Percentiles rank a stretch among this genome's conserved stretches.
phyloP scores from a whole-genome alignment of 371 early-diverging fungal genomes.

The Mortierella sp. region DNA sequence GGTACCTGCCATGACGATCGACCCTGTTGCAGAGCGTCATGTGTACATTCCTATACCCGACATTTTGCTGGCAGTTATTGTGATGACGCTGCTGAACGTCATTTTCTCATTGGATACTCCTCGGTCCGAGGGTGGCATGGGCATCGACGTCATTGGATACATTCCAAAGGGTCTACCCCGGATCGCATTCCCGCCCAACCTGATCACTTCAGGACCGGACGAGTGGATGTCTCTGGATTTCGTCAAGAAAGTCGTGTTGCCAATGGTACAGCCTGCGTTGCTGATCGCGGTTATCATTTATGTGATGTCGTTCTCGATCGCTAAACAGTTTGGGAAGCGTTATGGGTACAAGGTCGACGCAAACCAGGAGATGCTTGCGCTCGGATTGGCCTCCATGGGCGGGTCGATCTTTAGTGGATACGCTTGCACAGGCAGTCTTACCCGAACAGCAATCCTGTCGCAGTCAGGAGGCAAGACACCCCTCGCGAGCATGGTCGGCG shows the following conservation, averaged over 20 bases:
- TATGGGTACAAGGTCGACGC: slow-evolving; percentile 52
- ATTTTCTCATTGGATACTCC: slow-evolving; percentile 49
- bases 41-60: slow-evolving; percentile 59
- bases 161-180: slow-evolving; percentile 60
- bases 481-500: slow-evolving; percentile 54
- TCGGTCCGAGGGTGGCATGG: slow-evolving; percentile 28
- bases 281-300: slow-evolving; percentile 58
- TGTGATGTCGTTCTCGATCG: slow-evolving; percentile 62
- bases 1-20: too few species aligned
- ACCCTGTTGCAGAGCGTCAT: slow-evolving; percentile 13
- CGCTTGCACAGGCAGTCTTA: slow-evolving; percentile 51
- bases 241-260: slow-evolving; percentile 17
- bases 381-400: slow-evolving; percentile 57
- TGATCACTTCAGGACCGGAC: slow-evolving; percentile 30
- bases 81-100: slow-evolving; percentile 45
- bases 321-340: slow-evolving; percentile 57
- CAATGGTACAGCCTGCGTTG: slow-evolving; percentile 55
- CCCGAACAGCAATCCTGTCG: slow-evolving; percentile 44
- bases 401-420: slow-evolving; percentile 59
- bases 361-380: slow-evolving; percentile 61
- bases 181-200: slow-evolving; percentile 42
- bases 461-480: slow-evolving; percentile 50
- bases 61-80: slow-evolving; percentile 55
- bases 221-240: slow-evolving; percentile 45
- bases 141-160: slow-evolving; percentile 58